Conservation (phyloP, 176 grass and related monocot genomes). For the Elaeis guineensis region DNA sequence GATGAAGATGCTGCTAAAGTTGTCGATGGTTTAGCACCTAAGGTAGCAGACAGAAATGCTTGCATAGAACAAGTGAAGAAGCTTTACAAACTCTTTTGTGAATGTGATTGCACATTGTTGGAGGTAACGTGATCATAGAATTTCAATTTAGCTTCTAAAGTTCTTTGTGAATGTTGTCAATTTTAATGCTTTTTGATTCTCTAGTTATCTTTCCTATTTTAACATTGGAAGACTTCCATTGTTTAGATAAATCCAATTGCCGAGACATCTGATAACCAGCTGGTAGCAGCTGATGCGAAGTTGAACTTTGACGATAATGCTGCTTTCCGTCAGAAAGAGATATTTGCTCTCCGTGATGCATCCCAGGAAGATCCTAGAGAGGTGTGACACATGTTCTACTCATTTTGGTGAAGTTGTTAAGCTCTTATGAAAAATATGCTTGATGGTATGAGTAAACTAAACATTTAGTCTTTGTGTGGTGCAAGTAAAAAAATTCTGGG, state of each 20-base stretch:
- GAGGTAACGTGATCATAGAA: constrained; percentile 37
- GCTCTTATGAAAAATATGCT: no score
- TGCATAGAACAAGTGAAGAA: constrained; percentile 98
- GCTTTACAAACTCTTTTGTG: constrained; percentile 82
- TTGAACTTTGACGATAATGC: constrained; percentile 99
- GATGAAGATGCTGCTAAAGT: constrained; percentile 96
- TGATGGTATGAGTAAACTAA: no score
- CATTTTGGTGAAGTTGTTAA: no score
- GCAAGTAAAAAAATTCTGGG: no score
- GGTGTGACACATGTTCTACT: constrained; percentile 19
- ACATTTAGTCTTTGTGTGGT: no score
- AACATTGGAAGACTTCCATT: constrained; percentile 17
- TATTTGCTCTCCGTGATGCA: constrained; percentile 85
- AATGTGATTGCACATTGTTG: constrained; percentile 78
- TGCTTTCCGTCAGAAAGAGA: constrained; percentile 90
- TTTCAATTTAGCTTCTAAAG: neutral
- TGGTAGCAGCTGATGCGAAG: constrained; percentile 97
- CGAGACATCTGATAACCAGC: constrained; percentile 79
- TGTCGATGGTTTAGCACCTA: constrained; percentile 87
- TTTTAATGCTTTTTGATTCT: neutral
- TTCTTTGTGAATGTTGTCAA: no score
- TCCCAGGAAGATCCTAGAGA: constrained; percentile 98
- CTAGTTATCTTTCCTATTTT: neutral
- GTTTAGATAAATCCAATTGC: constrained; percentile 94
- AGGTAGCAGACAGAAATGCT: constrained; percentile 66